Conservation (phyloP, 2,329 filamentous ascomycete species). For the Paecilomyces formosus region DNA sequence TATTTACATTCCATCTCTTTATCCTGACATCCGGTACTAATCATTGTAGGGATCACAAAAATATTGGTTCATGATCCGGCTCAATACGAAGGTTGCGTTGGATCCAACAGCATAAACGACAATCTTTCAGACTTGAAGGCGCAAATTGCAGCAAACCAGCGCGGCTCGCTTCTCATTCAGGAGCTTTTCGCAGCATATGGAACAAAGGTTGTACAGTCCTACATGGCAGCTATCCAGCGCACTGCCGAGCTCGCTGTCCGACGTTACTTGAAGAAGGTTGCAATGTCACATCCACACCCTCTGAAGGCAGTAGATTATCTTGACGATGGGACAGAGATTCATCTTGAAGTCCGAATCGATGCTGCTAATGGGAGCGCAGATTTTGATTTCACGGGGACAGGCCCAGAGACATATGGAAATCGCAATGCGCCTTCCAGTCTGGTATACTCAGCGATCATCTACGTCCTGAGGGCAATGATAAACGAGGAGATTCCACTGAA, state of each 20-base stretch:
- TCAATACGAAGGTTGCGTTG: conserved; percentile 8
- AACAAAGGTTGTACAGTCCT: conserved; percentile 23
- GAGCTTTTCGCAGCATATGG: conserved; percentile 23
- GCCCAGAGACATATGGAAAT: conserved; percentile 23
- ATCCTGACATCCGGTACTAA: background rate
- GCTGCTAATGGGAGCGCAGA: conserved; percentile 18
- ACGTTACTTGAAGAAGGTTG: conserved; percentile 17
- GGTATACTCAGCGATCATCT: conserved; percentile 28
- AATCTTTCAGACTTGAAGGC: conserved; percentile 38
- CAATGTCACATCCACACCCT: conserved; percentile 9
- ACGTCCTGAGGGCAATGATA: conserved; percentile 19
- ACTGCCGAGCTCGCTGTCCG: conserved; percentile 28
- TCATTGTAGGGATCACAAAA: background rate
- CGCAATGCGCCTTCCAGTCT: conserved; percentile 33
- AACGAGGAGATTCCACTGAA: conserved; percentile 23
- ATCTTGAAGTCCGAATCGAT: conserved; percentile 26
- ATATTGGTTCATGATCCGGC: conserved; percentile 2
- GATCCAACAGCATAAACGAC: conserved; percentile 22
- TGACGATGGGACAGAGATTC: conserved; percentile 33
- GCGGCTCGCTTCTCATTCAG: conserved; percentile 26
- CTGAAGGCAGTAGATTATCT: conserved; percentile 29
- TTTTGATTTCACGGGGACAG: conserved; percentile 37
- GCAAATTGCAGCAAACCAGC: conserved; percentile 34
- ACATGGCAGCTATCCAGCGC: conserved; percentile 29
- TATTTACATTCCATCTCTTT: background rate